These are phyloP conservation scores for Hygrophoropsis aurantiaca DNA, from an alignment of 768 basidiomycete species.

Conservation along the genomic window DNA sequence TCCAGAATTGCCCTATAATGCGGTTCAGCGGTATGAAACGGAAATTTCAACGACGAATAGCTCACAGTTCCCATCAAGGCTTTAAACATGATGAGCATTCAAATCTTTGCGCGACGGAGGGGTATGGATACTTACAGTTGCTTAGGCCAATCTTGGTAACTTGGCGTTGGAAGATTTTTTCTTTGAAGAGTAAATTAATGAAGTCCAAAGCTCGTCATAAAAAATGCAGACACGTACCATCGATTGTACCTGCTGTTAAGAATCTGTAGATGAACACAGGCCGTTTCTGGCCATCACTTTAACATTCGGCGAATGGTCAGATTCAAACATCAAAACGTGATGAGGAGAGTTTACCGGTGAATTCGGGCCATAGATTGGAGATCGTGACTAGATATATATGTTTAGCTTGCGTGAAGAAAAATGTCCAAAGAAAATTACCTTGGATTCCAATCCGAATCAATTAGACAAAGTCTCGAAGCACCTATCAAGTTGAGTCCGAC, in stretches of 20 bases:
- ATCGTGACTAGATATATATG: conserved; percentile 62
- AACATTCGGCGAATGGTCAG: conserved; percentile 4
- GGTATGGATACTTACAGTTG: conserved; percentile 58
- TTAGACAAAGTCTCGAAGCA: conserved; percentile 80
- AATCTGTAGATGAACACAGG: conserved; percentile 90
- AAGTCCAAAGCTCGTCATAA: not conserved
- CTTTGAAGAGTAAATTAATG: conserved; percentile 36
- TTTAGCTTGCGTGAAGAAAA: not conserved
- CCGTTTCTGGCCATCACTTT: conserved; percentile 90
- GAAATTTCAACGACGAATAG: not conserved
- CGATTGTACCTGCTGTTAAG: conserved; percentile 85
- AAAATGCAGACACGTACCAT: conserved; percentile 51
- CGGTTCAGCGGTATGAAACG: conserved; percentile 5
- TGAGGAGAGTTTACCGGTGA: conserved; percentile 59
- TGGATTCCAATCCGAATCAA: conserved; percentile 96
- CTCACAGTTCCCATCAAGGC: conserved; percentile 73
- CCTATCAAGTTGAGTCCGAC: conserved; percentile 93
- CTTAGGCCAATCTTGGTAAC: conserved; percentile 92
- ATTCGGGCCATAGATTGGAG: conserved; percentile 97
- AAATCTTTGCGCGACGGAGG: not conserved
- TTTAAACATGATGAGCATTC: conserved; percentile 26
- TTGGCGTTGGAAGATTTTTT: conserved; percentile 93
- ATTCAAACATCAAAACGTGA: conserved; percentile 8
- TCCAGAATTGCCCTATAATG: conserved; percentile 37
- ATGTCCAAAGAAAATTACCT: conserved; percentile 43